A percentile compares a stretch with the other conserved stretches of the same genome.
Conservation (phyloP, 495 filamentous ascomycete species). For the Podospora bellae-mahoneyi region DNA sequence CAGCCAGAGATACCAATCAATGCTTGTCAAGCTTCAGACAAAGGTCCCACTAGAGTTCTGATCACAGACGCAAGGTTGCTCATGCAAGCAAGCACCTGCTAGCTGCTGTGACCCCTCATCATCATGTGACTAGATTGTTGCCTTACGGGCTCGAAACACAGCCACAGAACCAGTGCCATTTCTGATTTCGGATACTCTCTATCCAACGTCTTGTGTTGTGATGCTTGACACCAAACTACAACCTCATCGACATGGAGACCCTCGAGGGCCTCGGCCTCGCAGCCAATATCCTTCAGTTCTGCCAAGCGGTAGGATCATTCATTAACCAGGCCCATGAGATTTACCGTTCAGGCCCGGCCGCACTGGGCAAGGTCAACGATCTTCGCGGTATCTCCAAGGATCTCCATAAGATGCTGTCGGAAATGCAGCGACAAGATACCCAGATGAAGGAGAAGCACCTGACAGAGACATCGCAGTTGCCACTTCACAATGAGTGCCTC, state of each 20-base stretch:
- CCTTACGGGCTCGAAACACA: background rate
- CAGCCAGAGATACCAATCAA: background rate
- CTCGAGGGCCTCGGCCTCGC: background rate
- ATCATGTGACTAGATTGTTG: background rate
- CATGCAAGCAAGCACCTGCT: background rate
- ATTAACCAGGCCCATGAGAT: background rate
- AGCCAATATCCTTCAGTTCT: background rate
- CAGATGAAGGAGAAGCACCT: background rate
- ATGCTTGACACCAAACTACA: background rate
- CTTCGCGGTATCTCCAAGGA: background rate
- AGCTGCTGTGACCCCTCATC: background rate
- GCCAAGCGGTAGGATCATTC: background rate
- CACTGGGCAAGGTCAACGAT: background rate
- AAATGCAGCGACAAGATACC: background rate
- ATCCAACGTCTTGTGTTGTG: too few relatives aligned
- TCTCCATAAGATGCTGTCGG: background rate
- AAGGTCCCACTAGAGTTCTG: too few relatives aligned
- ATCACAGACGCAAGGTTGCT: too few relatives aligned
- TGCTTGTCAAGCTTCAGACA: background rate
- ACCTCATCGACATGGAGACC: background rate
- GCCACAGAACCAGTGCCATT: background rate
- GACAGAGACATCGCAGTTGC: background rate
- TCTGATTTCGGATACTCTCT: background rate
- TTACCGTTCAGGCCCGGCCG: background rate
- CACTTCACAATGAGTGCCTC: background rate